These are phyloP conservation scores for Oxytropis ochrocephala DNA, from an alignment of 306 rosid species.

Conservation along the genomic window DNA sequence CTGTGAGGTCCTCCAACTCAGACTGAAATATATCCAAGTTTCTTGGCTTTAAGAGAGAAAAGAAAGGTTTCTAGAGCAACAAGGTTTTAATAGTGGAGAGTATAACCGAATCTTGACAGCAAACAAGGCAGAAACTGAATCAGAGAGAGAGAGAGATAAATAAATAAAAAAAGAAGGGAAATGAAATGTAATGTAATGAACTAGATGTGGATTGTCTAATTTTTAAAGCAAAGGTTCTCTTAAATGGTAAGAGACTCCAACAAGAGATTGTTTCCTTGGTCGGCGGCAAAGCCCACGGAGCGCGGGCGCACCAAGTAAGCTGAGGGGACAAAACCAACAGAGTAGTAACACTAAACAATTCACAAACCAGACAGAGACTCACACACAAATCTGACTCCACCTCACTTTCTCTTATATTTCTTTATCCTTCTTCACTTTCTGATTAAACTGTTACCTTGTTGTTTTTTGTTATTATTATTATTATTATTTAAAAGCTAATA, in stretches of 20 bases:
- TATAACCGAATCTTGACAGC: slow-evolving; percentile 70
- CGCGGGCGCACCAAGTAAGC: slow-evolving; percentile 72
- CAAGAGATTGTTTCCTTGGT: slow-evolving; percentile 91
- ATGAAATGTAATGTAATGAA: too few species aligned
- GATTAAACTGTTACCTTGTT: slow-evolving; percentile 50
- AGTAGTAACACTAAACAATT: slow-evolving; percentile 60
- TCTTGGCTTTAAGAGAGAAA: slow-evolving; percentile 43
- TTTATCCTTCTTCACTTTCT: slow-evolving; percentile 38
- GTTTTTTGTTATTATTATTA: slow-evolving; percentile 45
- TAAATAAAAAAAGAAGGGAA: slow-evolving; percentile 1
- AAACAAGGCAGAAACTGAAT: slow-evolving; percentile 62
- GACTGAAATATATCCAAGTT: slow-evolving; percentile 39
- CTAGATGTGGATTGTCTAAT: slow-evolving; percentile 35
- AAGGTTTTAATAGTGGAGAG: slow-evolving; percentile 36
- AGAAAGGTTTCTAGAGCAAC: slow-evolving; percentile 36
- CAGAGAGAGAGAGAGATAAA: too few species aligned
- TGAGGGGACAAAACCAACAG: slow-evolving; percentile 82
- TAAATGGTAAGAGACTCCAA: slow-evolving; percentile 71
- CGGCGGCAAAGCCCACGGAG: slow-evolving; percentile 97
- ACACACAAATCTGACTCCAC: slow-evolving; percentile 86
- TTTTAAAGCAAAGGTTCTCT: slow-evolving; percentile 63
- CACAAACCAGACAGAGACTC: slow-evolving; percentile 36
- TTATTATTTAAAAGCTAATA: slow-evolving; percentile 20
- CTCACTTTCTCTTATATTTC: slow-evolving; percentile 56
- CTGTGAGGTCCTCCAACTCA: slow-evolving; percentile 47